Percentiles rank a stretch among this genome's conserved stretches.
Evolutionary conservation across 2,329 filamentous ascomycete species (phyloP).

Genomic region (Aureobasidium vineae): DNA sequence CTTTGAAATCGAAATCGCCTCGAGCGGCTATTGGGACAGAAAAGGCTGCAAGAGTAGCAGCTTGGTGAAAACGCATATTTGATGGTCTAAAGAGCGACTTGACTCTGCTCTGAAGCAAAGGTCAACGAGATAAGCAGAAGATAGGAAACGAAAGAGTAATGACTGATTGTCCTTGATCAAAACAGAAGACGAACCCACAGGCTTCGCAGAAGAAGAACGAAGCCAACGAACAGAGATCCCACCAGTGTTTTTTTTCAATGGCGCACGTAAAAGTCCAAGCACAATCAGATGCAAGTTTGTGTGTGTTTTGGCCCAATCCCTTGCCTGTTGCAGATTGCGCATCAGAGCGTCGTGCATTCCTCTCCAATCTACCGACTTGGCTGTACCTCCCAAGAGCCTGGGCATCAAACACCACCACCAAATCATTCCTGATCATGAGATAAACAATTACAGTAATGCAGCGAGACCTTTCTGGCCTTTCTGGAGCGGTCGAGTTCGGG

Average conservation of each 20-base stretch:
- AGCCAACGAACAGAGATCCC: background rate
- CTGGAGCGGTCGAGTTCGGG: background rate
- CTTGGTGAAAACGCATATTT: background rate
- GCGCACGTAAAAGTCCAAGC: background rate
- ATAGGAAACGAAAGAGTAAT: background rate
- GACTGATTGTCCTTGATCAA: background rate
- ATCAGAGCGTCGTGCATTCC: background rate
- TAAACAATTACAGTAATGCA: background rate
- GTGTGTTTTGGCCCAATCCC: background rate
- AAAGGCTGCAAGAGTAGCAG: background rate
- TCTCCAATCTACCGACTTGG: background rate
- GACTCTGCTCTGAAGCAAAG: background rate
- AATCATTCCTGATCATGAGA: background rate
- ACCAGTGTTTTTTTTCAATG: background rate
- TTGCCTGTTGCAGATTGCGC: constrained; percentile 3
- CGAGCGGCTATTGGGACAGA: constrained; percentile 2
- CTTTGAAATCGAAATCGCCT: constrained; percentile 7
- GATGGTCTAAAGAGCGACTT: background rate
- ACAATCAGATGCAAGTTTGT: constrained; percentile 7
- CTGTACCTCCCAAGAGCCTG: background rate
- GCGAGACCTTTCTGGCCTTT: background rate
- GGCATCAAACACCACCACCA: background rate
- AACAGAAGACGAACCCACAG: background rate
- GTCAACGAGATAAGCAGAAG: background rate
- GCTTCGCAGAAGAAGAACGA: background rate